Evolutionary conservation across 768 basidiomycete genomes (phyloP), one percentile per base, ranked within the genome.

Genomic region (Ramaria sp.): DNA sequence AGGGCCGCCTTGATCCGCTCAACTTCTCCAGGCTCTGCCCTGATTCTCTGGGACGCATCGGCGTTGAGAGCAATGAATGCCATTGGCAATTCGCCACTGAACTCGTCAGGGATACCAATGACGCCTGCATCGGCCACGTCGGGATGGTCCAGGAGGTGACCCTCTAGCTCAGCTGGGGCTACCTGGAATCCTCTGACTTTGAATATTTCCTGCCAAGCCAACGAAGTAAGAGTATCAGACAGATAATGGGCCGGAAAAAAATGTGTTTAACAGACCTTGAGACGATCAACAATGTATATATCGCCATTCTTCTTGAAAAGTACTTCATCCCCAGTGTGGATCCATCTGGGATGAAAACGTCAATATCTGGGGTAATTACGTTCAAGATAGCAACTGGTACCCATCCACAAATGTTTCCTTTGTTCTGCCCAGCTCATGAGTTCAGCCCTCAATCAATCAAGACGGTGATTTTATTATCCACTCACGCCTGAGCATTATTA

Each of bases 371-470:
- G 30, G 48, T 7, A 15, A 32, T 20, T 5, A 12, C 9, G 4
- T n/a, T 32, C 15, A 10, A 22, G 16, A 13, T 27, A 13, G 28
- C n/a, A 37, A 3, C 15, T 16, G 30, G 24, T 57, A 83, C 79
- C 85, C 84, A 57, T 85, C 73, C 12, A 79, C 58, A 61, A 86
- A 88, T 0, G 81, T 82, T 57, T 85, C 82, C 54, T 71, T 75
- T 4, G 84, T 85, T 36, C 85, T 86, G 54, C 7, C 5, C 13
- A 50, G 3, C 7, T 8, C 52, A 56, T 8, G 4, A 3, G 22
- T 15, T n/a, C 34, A 47, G n/a, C 38, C 12, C 47, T n/a, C 53
- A 37, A 8, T n/a, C 28, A 8, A 5, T 44, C 6, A 13, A 32
- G 15, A 4, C 30, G n/a, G 24, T 12, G 34, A 47, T 16, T 27